phyloP scores from a whole-genome alignment of 2,329 filamentous ascomycete genomes.

The Rhinocladiella mackenziei region DNA sequence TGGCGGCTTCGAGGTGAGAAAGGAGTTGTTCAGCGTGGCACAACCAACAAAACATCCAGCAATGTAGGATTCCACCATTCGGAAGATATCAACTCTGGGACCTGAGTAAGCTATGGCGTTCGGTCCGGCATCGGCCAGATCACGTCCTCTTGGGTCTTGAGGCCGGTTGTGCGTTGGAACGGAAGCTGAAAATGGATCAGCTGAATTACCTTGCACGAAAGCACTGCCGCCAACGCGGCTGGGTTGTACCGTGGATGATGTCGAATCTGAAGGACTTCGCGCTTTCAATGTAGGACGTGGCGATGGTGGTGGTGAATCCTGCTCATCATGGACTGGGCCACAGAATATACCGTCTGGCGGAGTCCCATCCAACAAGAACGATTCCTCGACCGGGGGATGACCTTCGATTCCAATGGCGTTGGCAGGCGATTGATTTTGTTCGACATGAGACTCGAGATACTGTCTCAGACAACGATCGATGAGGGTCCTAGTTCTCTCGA shows the following conservation, averaged over 20 bases:
- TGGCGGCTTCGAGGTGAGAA: conserved; percentile 52
- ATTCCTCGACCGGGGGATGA: conserved; percentile 16
- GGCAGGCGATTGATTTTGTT: conserved; percentile 23
- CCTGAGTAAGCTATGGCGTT: background rate
- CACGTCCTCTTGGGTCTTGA: conserved; percentile 3
- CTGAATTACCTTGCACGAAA: conserved; percentile 14
- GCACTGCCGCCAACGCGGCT: background rate
- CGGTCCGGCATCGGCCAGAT: conserved; percentile 1
- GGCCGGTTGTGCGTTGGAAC: conserved; percentile 6
- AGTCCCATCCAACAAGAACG: conserved; percentile 27
- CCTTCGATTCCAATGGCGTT: conserved; percentile 3
- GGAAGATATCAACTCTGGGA: conserved; percentile 56
- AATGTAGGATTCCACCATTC: conserved; percentile 73
- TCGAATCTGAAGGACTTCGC: conserved; percentile 20
- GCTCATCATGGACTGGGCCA: conserved; percentile 13
- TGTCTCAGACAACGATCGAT: conserved; percentile 52
- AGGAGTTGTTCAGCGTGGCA: conserved; percentile 72
- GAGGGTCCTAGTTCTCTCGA: conserved; percentile 57
- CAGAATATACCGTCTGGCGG: conserved; percentile 18
- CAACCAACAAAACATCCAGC: conserved; percentile 63
- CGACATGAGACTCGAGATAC: conserved; percentile 46
- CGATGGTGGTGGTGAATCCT: conserved; percentile 19
- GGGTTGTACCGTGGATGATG: conserved; percentile 9
- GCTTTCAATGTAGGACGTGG: conserved; percentile 12
- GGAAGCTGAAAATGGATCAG: conserved; percentile 17